A percentile compares a stretch with the other conserved stretches of the same genome.
Evolutionary conservation across 2,329 filamentous ascomycete species (phyloP).

Genomic region (Stachybotrys elegans): DNA sequence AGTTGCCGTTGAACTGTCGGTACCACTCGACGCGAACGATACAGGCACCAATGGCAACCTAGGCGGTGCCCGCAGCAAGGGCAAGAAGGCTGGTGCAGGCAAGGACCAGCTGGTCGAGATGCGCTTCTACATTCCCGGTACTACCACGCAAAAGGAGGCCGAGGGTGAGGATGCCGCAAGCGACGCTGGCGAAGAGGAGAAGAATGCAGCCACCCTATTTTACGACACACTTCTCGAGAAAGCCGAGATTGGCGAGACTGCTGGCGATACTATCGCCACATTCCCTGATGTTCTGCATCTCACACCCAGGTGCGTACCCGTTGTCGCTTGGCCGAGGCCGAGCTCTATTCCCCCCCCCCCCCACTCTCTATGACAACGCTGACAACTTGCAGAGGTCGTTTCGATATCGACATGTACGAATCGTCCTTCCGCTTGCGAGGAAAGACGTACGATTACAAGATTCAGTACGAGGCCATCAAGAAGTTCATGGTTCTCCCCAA

Average conservation of each 20-base stretch:
- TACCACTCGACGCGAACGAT: conserved; percentile 66
- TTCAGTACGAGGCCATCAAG: conserved; percentile 95
- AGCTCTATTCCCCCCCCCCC: too few species aligned
- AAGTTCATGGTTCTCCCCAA: conserved; percentile 99
- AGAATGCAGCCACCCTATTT: conserved; percentile 94
- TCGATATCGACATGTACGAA: conserved; percentile 99
- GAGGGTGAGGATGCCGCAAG: conserved; percentile 67
- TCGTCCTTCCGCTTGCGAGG: conserved; percentile 92
- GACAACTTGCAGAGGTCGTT: conserved; percentile 88
- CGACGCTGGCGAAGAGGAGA: conserved; percentile 63
- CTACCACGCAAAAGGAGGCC: conserved; percentile 69
- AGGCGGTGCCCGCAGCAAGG: conserved; percentile 68
- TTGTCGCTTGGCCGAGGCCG: too few species aligned
- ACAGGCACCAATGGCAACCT: conserved; percentile 69
- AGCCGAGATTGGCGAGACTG: conserved; percentile 97
- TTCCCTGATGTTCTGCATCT: conserved; percentile 96
- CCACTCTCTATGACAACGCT: too few species aligned
- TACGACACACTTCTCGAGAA: conserved; percentile 98
- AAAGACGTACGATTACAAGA: conserved; percentile 99
- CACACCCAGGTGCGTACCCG: conserved; percentile 67
- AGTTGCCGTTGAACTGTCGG: conserved; percentile 88
- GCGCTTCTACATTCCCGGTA: conserved; percentile 96
- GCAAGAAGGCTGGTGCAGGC: conserved; percentile 84
- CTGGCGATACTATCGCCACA: conserved; percentile 96
- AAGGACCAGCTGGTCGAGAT: conserved; percentile 95